A percentile compares a stretch with the other conserved stretches of the same genome.
Evolutionary conservation across 805 yeast genomes (phyloP).

Genomic region (Brettanomyces nanus): DNA sequence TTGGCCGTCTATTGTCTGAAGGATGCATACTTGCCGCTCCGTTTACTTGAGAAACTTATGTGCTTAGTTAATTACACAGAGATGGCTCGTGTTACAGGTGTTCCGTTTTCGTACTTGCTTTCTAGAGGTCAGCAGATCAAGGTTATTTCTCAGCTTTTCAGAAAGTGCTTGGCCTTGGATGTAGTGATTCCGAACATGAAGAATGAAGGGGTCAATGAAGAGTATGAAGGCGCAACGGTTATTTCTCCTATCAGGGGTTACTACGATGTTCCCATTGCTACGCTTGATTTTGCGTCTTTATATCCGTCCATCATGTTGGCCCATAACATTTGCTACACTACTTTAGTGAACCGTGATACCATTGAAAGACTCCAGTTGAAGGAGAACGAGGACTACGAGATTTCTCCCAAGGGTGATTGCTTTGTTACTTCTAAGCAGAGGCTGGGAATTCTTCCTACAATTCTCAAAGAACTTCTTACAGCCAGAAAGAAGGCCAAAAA

Average conservation of each 20-base stretch:
- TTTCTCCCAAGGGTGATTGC: conserved; percentile 87
- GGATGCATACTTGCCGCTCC: conserved; percentile 87
- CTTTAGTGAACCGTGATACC: conserved; percentile 62
- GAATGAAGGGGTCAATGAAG: conserved; percentile 76
- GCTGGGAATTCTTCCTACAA: conserved; percentile 86
- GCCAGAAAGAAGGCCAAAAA: conserved; percentile 93
- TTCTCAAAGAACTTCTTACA: conserved; percentile 74
- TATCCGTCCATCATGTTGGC: conserved; percentile 99
- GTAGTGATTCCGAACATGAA: conserved; percentile 87
- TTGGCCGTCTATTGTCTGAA: conserved; percentile 95
- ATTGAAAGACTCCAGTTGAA: conserved; percentile 55
- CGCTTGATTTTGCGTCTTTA: conserved; percentile 93
- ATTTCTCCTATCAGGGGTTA: conserved; percentile 95
- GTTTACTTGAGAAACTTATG: conserved; percentile 89
- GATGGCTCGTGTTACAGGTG: conserved; percentile 99
- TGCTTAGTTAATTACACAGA: conserved; percentile 95
- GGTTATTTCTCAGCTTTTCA: conserved; percentile 88
- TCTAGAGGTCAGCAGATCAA: conserved; percentile 97
- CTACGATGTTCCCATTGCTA: conserved; percentile 95
- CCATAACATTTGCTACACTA: conserved; percentile 92
- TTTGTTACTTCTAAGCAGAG: conserved; percentile 66
- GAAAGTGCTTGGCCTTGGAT: conserved; percentile 83
- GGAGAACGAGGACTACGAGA: conserved; percentile 70
- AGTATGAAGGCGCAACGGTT: conserved; percentile 98
- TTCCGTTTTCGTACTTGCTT: conserved; percentile 83